These are phyloP conservation scores for Dillenia suffruticosa DNA, from an alignment of 164 flowering plant genomes.

Conservation along the genomic window DNA sequence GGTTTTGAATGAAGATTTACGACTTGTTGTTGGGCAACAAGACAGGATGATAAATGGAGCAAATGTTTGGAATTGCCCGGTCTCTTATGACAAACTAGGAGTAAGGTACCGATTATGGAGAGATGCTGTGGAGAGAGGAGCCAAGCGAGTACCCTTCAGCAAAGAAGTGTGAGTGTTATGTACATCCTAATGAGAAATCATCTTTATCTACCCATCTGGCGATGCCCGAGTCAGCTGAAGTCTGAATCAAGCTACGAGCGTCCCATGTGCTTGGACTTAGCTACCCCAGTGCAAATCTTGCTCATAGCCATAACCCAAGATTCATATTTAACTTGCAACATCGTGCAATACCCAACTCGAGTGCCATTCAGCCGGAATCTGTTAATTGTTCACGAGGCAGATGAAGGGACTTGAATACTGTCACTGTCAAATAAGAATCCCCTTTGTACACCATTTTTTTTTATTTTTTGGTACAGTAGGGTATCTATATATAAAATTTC, in stretches of 20 bases:
- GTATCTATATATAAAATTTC: constrained; percentile 4
- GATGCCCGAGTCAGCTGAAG: no score
- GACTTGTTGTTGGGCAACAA: constrained; percentile 93
- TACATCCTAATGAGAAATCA: background rate
- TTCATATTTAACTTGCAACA: no score
- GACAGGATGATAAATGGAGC: constrained; percentile 87
- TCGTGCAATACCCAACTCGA: no score
- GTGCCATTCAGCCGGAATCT: constrained; percentile 12
- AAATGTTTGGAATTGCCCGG: constrained; percentile 91
- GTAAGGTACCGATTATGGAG: constrained; percentile 94
- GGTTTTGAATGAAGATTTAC: constrained; percentile 92
- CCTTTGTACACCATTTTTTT: constrained; percentile 22
- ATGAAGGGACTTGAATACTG: constrained; percentile 1
- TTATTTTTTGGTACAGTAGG: constrained; percentile 32
- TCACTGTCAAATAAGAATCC: background rate
- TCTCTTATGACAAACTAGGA: constrained; percentile 88
- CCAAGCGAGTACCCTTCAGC: constrained; percentile 45
- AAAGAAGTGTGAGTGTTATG: constrained; percentile 11
- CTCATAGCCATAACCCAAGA: no score
- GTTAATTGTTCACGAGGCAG: constrained; percentile 21
- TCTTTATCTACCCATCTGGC: no score
- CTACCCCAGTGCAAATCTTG: no score
- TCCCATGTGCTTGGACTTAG: no score
- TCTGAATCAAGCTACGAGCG: no score
- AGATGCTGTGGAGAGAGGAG: constrained; percentile 73